These are phyloP conservation scores for Trapa bicornis DNA, from an alignment of 345 rosid species.

Conservation along the genomic window DNA sequence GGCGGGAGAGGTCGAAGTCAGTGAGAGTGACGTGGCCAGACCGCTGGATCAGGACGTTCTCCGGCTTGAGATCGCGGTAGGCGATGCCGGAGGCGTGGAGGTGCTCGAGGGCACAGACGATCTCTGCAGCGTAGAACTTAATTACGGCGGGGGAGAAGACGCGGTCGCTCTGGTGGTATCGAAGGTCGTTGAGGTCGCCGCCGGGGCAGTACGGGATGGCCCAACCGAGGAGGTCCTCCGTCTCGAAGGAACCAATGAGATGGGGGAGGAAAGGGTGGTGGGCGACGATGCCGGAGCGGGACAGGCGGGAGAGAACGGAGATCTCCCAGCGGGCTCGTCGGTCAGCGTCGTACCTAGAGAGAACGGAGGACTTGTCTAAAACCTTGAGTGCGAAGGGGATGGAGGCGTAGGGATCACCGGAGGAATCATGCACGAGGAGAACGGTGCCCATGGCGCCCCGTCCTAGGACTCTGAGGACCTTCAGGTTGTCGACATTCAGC, in stretches of 20 bases:
- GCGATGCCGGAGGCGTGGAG: conserved; percentile 68
- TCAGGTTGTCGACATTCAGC: conserved; percentile 35
- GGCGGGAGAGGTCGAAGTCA: conserved; percentile 86
- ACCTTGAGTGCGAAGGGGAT: conserved; percentile 71
- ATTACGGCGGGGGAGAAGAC: conserved; percentile 66
- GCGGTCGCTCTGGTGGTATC: conserved; percentile 59
- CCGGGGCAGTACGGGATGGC: conserved; percentile 86
- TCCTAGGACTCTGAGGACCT: conserved; percentile 61
- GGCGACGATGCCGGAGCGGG: conserved; percentile 12
- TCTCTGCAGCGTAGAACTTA: conserved; percentile 78
- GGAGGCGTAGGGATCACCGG: conserved; percentile 30
- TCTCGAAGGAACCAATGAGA: conserved; percentile 49
- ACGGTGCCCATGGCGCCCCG: conserved; percentile 93
- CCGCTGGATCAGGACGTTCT: conserved; percentile 62
- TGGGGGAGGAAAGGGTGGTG: conserved; percentile 61
- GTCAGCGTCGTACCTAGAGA: conserved; percentile 38
- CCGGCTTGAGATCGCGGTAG: conserved; percentile 86
- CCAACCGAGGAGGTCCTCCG: conserved; percentile 65
- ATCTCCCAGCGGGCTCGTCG: conserved; percentile 91
- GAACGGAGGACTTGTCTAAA: conserved; percentile 43
- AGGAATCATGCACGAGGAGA: conserved; percentile 51
- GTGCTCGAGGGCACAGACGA: conserved; percentile 65
- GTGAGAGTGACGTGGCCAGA: conserved; percentile 88
- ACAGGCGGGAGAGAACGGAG: conserved; percentile 40
- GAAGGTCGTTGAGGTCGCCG: conserved; percentile 82